A percentile compares a stretch with the other conserved stretches of the same genome.
These are phyloP conservation scores for Carpinus viminea DNA, from an alignment of 306 rosid species.

Conservation along the genomic window DNA sequence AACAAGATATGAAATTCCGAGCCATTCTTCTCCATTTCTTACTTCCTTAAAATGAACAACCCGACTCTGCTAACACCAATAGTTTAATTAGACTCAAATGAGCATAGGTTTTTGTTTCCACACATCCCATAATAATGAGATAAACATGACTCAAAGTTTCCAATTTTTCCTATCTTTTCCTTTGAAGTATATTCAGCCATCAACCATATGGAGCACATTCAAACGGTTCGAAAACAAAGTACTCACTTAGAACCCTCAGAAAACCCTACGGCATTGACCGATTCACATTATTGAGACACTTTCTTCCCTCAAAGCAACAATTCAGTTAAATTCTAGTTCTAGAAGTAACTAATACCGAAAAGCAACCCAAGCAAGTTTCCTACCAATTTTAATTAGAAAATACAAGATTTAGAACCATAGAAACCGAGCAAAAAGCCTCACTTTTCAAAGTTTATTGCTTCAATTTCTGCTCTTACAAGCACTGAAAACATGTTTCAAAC, in stretches of 20 bases:
- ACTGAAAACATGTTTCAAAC: background rate
- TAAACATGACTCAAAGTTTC: background rate
- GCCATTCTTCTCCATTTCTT: background rate
- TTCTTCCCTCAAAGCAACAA: background rate
- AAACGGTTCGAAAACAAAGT: background rate
- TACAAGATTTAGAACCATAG: background rate
- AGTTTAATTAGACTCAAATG: background rate
- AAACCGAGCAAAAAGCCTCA: background rate
- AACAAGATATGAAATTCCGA: background rate
- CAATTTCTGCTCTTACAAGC: background rate
- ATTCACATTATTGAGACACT: background rate
- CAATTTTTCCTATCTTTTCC: background rate
- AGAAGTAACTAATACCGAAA: background rate
- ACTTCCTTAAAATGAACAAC: background rate
- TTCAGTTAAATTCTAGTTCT: background rate
- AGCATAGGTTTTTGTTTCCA: too few relatives aligned
- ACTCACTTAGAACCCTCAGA: slow-evolving; percentile 16
- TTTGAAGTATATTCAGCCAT: background rate
- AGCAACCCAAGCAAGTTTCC: background rate
- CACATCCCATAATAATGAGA: too few relatives aligned
- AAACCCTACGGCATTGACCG: slow-evolving; percentile 21
- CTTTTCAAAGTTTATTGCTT: background rate
- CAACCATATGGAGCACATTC: background rate
- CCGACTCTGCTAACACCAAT: background rate
- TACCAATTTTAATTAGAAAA: background rate